Evolutionary conservation across 2,329 filamentous ascomycete species (phyloP).

Genomic region (Trichophaea hybrida): DNA sequence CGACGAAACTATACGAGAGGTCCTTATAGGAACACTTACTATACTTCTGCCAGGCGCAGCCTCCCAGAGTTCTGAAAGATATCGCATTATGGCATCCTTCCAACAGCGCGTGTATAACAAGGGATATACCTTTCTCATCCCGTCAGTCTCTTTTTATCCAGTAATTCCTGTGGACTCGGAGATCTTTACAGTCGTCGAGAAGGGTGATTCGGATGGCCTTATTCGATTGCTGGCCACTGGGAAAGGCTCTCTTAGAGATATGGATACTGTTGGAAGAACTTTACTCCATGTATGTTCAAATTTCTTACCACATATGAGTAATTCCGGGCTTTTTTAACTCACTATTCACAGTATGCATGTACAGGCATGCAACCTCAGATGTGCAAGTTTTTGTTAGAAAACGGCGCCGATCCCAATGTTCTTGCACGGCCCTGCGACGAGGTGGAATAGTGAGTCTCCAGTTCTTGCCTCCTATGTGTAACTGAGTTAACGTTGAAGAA

Average conservation of each 20-base stretch:
- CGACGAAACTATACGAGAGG: neutral
- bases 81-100: neutral
- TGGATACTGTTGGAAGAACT: neutral
- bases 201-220: too few species aligned
- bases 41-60: neutral
- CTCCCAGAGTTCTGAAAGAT: neutral
- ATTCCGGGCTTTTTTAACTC: too few species aligned
- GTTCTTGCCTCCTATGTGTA: too few species aligned
- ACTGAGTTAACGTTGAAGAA: too few species aligned
- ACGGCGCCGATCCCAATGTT: too few species aligned
- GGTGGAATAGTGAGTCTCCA: too few species aligned
- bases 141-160: neutral
- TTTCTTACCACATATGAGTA: neutral
- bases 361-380: neutral
- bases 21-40: neutral
- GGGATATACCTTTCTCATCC: neutral
- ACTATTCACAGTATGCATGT: too few species aligned
- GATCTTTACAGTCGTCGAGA: too few species aligned
- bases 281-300: neutral
- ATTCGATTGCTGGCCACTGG: too few species aligned
- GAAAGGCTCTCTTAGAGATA: too few species aligned
- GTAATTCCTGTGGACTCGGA: neutral
- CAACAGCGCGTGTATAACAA: neutral
- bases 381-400: neutral
- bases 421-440: too few species aligned